A percentile compares a stretch with the other conserved stretches of the same genome.
phyloP scores from a whole-genome alignment of 192 early-diverging fungal genomes.

The Coemansia sp. region DNA sequence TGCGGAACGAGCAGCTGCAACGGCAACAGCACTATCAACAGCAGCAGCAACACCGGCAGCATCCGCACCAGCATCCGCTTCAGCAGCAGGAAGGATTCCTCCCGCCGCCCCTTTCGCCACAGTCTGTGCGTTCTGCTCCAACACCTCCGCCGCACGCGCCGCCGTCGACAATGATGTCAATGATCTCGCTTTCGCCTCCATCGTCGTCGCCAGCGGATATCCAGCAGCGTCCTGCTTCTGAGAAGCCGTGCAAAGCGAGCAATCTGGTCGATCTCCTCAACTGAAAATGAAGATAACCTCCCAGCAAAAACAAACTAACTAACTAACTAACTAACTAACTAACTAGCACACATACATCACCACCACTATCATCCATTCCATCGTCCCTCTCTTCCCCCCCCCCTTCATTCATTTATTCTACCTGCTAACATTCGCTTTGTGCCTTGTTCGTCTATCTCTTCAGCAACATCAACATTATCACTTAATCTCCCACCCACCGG shows the following conservation, averaged over 20 bases:
- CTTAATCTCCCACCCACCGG: too few relatives aligned
- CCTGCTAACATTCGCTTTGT: too few relatives aligned
- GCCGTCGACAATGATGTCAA: background rate
- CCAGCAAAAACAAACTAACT: too few relatives aligned
- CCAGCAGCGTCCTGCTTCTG: background rate
- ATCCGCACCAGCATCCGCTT: too few relatives aligned
- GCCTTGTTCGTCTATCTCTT: too few relatives aligned
- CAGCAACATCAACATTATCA: too few relatives aligned
- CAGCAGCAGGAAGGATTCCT: background rate
- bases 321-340: too few relatives aligned
- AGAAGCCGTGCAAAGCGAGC: background rate
- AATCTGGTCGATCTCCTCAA: constrained; percentile 33
- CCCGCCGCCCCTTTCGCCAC: background rate
- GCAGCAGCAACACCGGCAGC: background rate
- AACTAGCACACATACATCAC: too few relatives aligned
- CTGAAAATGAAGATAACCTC: constrained; percentile 5
- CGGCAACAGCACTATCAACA: background rate
- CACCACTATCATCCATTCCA: too few relatives aligned
- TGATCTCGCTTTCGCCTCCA: background rate
- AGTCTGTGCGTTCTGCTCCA: background rate
- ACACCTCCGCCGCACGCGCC: constrained; percentile 1
- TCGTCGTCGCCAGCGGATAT: background rate
- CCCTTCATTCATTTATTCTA: too few relatives aligned
- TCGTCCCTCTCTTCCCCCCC: too few relatives aligned
- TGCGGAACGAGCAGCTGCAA: background rate